Conservation (phyloP, 352 stramenopile genomes). For the Pythium apleroticum region DNA sequence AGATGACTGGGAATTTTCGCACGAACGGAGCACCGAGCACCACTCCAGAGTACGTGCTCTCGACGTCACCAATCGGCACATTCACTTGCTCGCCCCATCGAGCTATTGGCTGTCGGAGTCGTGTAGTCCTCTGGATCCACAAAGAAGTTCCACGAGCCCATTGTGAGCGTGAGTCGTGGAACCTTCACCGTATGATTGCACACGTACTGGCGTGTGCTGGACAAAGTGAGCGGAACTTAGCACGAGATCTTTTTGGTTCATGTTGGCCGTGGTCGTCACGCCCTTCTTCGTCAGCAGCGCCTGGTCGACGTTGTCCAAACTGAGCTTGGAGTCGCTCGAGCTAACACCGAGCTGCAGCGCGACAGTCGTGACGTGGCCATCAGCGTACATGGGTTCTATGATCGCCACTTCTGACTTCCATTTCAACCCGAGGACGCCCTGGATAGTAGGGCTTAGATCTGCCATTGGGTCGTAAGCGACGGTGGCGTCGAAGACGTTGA, state of each 20-base stretch:
- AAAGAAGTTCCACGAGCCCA: neutral
- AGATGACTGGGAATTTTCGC: neutral
- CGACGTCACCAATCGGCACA: neutral
- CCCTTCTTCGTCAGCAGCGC: neutral
- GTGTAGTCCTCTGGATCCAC: neutral
- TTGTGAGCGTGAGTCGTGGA: neutral
- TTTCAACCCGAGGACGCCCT: neutral
- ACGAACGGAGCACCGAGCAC: neutral
- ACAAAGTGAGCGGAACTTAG: too few species aligned
- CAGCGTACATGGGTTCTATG: neutral
- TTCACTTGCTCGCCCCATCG: neutral
- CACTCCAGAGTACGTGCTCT: neutral
- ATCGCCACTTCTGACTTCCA: too few species aligned
- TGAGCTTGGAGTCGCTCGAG: neutral
- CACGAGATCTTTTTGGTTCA: neutral
- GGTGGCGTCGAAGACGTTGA: neutral
- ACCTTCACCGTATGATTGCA: neutral
- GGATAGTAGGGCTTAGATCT: neutral
- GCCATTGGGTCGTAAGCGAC: neutral
- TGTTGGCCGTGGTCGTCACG: neutral
- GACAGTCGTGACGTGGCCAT: neutral
- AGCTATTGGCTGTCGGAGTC: neutral
- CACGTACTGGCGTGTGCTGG: too few species aligned
- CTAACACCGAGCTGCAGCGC: neutral
- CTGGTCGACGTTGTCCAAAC: neutral